phyloP scores from a whole-genome alignment of 2,329 filamentous ascomycete species.

The Fusarium zealandicum region DNA sequence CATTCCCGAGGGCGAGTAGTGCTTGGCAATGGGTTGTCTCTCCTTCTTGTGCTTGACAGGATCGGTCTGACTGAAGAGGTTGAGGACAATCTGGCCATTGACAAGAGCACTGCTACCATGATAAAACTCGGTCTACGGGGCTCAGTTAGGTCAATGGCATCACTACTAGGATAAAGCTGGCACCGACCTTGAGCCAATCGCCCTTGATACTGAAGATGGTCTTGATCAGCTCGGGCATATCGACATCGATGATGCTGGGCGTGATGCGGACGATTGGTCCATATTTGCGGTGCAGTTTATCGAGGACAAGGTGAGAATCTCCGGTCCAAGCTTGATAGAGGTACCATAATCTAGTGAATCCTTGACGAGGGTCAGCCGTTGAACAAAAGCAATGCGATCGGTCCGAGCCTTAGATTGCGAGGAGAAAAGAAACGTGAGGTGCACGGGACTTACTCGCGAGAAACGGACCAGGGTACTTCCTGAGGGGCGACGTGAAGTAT shows the following conservation, averaged over 20 bases:
- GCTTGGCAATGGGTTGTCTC: slow-evolving; percentile 38
- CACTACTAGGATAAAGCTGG: background rate
- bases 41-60: slow-evolving; percentile 32
- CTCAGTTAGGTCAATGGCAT: background rate
- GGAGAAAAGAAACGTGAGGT: background rate
- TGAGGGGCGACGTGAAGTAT: slow-evolving; percentile 37
- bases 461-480: slow-evolving; percentile 44
- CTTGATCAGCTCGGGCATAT: slow-evolving; percentile 48
- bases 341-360: slow-evolving; percentile 49
- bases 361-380: slow-evolving; percentile 9
- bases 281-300: slow-evolving; percentile 48
- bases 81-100: slow-evolving; percentile 38
- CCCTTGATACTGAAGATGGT: slow-evolving; percentile 47
- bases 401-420: background rate
- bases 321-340: slow-evolving; percentile 42
- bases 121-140: slow-evolving; percentile 36
- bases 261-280: slow-evolving; percentile 52
- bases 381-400: background rate
- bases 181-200: slow-evolving; percentile 45
- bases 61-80: slow-evolving; percentile 39
- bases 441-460: slow-evolving; percentile 39
- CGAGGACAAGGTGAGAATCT: slow-evolving; percentile 41
- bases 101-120: slow-evolving; percentile 38
- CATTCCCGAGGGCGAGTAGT: slow-evolving; percentile 38
- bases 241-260: slow-evolving; percentile 49